Percentiles rank a stretch among this genome's conserved stretches.
phyloP scores from a whole-genome alignment of 2,329 filamentous ascomycete species.

The Juglanconis oblonga region DNA sequence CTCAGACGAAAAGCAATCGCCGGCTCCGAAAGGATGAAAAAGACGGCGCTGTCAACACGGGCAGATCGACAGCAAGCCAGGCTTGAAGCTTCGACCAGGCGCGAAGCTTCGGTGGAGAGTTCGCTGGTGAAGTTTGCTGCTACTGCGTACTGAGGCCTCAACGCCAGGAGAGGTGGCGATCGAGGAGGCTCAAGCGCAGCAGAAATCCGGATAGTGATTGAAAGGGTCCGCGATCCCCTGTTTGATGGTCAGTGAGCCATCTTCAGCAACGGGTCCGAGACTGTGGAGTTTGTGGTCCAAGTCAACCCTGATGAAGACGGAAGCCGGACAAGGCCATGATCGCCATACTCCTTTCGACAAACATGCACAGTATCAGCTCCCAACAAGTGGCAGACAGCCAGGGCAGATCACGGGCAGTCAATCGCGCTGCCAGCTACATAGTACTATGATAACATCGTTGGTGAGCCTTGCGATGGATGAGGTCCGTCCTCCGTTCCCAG shows the following conservation, averaged over 20 bases:
- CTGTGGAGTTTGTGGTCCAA: constrained; percentile 10
- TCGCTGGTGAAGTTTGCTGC: not conserved
- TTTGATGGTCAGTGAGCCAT: not conserved
- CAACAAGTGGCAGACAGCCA: too few species aligned
- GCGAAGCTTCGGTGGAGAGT: not conserved
- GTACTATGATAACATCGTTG: not conserved
- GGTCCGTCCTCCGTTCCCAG: not conserved
- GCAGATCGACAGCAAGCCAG: not conserved
- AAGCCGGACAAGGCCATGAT: constrained; percentile 5
- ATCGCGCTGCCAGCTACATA: not conserved
- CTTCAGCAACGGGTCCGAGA: constrained; percentile 3
- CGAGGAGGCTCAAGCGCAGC: not conserved
- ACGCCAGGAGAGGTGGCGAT: not conserved
- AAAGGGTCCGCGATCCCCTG: constrained; percentile 3
- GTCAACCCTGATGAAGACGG: constrained; percentile 6
- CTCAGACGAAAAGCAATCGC: constrained; percentile 14
- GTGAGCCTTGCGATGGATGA: not conserved
- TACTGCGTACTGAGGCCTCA: not conserved
- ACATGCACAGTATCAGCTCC: too few species aligned
- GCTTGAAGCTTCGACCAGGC: not conserved
- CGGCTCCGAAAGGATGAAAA: constrained; percentile 10
- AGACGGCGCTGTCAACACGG: not conserved
- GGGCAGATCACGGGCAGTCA: not conserved
- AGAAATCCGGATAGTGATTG: not conserved
- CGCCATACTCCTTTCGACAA: not conserved